These are phyloP conservation scores for Neonectria punicea DNA, from an alignment of 2,329 filamentous ascomycete species.

Conservation along the genomic window DNA sequence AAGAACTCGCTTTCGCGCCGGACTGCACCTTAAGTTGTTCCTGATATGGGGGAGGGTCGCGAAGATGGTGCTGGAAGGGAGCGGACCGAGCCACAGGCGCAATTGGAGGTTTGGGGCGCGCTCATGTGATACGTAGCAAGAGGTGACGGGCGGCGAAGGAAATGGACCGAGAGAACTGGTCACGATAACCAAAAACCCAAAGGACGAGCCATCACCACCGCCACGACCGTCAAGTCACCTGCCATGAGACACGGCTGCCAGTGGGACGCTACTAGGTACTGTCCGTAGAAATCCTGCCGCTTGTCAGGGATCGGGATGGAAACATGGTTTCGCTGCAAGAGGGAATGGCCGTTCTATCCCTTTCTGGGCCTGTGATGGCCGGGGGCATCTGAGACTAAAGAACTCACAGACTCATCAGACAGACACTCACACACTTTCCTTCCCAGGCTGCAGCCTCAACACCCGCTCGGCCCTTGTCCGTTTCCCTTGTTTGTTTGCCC, in stretches of 20 bases:
- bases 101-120: not conserved
- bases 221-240: not conserved
- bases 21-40: not conserved
- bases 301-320: constrained; percentile 1
- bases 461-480: constrained; percentile 5
- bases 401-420: not conserved
- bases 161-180: not conserved
- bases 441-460: not conserved
- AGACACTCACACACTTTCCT: not conserved
- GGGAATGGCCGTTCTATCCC: not conserved
- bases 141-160: not conserved
- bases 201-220: not conserved
- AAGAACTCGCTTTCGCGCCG: not conserved
- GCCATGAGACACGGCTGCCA: not conserved
- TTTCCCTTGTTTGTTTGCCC: not conserved
- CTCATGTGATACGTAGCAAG: not conserved
- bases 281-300: not conserved
- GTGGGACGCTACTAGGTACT: not conserved
- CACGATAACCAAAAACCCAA: not conserved
- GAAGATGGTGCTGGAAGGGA: not conserved
- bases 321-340: not conserved
- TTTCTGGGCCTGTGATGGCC: not conserved
- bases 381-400: not conserved
- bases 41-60: not conserved
- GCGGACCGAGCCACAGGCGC: not conserved